These are phyloP conservation scores for Termitomyces sp. DNA, from an alignment of 768 basidiomycete species.

Conservation along the genomic window DNA sequence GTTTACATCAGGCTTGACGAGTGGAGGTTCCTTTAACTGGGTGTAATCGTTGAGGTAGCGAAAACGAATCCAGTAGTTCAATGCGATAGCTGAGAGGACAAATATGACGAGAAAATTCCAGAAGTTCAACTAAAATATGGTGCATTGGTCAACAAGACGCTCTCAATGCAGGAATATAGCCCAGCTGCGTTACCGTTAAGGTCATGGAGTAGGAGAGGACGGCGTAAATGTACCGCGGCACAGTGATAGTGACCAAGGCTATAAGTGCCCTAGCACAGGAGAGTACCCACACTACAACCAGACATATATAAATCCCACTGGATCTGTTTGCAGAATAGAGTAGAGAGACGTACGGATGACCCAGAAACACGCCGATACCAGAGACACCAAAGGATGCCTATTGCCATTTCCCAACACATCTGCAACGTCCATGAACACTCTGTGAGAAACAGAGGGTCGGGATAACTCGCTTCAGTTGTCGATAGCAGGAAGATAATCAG, in stretches of 20 bases:
- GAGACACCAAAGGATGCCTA: constrained; percentile 69
- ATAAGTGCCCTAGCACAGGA: constrained; percentile 75
- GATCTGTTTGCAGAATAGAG: not conserved
- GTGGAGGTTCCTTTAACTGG: constrained; percentile 74
- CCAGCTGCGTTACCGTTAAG: constrained; percentile 51
- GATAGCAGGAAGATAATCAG: constrained; percentile 12
- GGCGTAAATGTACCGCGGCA: constrained; percentile 76
- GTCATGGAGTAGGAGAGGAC: constrained; percentile 87
- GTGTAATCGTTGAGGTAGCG: constrained; percentile 75
- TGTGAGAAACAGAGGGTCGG: not conserved
- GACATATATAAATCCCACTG: constrained; percentile 3
- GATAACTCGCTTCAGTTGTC: constrained; percentile 4
- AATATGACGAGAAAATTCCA: constrained; percentile 86
- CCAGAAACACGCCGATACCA: constrained; percentile 83
- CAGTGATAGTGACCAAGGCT: constrained; percentile 76
- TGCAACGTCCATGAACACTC: constrained; percentile 28
- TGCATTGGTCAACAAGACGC: not conserved
- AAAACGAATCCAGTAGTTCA: constrained; percentile 85
- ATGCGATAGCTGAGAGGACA: constrained; percentile 53
- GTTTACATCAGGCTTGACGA: constrained; percentile 79
- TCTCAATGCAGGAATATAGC: not conserved
- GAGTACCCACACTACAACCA: constrained; percentile 66
- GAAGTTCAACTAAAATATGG: constrained; percentile 67
- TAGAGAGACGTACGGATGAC: constrained; percentile 61
- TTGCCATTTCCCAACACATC: constrained; percentile 33